Base-by-base conservation (phyloP, 805 yeast species). In the Starmerella gropengiesseri region DNA sequence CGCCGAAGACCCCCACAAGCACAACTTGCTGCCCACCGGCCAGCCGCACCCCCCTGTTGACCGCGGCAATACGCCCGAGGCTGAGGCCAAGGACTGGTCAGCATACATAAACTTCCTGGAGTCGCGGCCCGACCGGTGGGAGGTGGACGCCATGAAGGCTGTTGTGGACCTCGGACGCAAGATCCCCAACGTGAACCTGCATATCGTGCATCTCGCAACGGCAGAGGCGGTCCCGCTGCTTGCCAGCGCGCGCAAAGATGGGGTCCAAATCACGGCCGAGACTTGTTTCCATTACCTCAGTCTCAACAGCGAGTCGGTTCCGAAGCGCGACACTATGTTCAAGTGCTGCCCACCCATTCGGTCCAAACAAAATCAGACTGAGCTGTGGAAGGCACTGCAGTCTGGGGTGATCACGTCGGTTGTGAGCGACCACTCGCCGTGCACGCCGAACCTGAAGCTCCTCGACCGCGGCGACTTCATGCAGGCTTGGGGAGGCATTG, bases 301-400 rank as follows among this genome's bases (percentile, higher is more conserved):
- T 2, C 66, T 87, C 23, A 67, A 71, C 11, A 81, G 95, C 4
- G 95, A 86, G 56, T 68, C 69, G 23, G 82, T 87, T 41, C 78
- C 85, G 18, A 71, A 75, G 54, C 73, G 81, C 41, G 75, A 79
- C 19, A 89, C 97, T 3, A 83, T 79, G 55, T 84, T 71, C 71
- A 87, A 87, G 63, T 89, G 96, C 61, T 87, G 96, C 61, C 97
- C 97, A 1, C 97, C 97, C 2, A 85, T 87, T 51, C 70, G 97
- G 49, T 66, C 81, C 1, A 77, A 78, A 49, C 66, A 68, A 31
- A 89, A 87, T 62, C 70, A 89, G 51, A 63, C 69, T 33, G 66
- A 71, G 29, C 69, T 87, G 37, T 89, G 96, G 96, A 64, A 70
- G 39, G 96, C 89, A 0, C 64, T 89, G 29, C 59, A 73, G 40